Conservation (phyloP, 2,329 filamentous ascomycete genomes). For the Clonostachys rhizophaga region DNA sequence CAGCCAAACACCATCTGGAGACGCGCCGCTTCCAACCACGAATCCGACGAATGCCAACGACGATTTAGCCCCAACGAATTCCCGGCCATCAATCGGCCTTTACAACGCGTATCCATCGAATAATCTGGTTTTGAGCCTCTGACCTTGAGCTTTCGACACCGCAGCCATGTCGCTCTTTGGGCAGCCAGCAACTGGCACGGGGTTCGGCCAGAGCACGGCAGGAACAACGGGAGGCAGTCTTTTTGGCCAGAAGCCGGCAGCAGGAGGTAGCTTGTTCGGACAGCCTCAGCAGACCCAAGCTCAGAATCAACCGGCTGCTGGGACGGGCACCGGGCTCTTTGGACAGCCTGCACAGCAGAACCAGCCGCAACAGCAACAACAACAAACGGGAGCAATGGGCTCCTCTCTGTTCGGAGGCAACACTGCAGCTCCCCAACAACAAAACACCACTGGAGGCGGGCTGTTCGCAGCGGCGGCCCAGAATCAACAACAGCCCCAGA, state of each 20-base stretch:
- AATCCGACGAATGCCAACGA: neutral
- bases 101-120: too few species aligned
- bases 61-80: neutral
- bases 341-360: conserved; percentile 7
- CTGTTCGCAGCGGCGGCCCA: conserved; percentile 23
- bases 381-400: neutral
- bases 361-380: conserved; percentile 6
- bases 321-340: conserved; percentile 6
- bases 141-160: neutral
- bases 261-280: conserved; percentile 4
- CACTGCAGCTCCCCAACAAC: conserved; percentile 10
- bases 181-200: neutral
- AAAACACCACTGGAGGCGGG: conserved; percentile 17
- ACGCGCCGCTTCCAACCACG: conserved; percentile 5
- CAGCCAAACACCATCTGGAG: neutral
- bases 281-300: neutral
- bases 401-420: conserved; percentile 1
- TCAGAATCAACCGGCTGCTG: conserved; percentile 1
- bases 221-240: conserved; percentile 3
- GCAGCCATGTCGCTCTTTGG: conserved; percentile 21
- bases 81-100: neutral
- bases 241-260: conserved; percentile 6
- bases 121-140: too few species aligned
- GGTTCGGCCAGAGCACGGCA: conserved; percentile 1
- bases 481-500: conserved; percentile 11